Conservation (phyloP, 176 grass and related monocot species). For the Zizania latifolia region DNA sequence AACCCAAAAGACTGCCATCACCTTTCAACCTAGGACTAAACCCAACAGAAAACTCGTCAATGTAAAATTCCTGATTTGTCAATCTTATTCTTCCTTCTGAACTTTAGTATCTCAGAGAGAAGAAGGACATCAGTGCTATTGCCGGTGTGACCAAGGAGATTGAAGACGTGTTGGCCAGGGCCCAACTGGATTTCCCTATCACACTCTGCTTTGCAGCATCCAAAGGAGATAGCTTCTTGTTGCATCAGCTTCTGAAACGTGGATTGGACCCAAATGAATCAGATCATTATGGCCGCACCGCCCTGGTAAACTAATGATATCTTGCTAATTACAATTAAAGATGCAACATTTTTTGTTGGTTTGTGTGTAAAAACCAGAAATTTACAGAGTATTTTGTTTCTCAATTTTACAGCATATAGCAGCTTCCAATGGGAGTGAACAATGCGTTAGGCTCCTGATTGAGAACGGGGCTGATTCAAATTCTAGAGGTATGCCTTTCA, state of each 20-base stretch:
- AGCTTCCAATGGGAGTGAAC: conserved; percentile 58
- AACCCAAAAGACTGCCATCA: too few relatives aligned
- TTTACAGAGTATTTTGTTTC: too few relatives aligned
- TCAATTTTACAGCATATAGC: conserved; percentile 52
- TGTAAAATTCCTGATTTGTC: neutral
- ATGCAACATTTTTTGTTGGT: neutral
- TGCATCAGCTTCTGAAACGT: conserved; percentile 65
- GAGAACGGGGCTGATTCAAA: conserved; percentile 62
- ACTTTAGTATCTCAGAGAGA: conserved; percentile 63
- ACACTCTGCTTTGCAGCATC: conserved; percentile 58
- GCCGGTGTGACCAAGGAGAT: conserved; percentile 45
- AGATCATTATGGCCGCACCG: conserved; percentile 46
- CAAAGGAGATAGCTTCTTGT: conserved; percentile 46
- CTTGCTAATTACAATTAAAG: neutral
- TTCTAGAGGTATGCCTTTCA: conserved; percentile 38
- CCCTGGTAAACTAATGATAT: conserved; percentile 37
- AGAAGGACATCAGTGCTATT: conserved; percentile 29
- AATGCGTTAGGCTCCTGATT: conserved; percentile 49
- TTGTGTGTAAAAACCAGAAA: neutral
- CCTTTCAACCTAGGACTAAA: too few relatives aligned
- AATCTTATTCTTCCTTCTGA: neutral
- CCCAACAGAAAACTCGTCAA: too few relatives aligned
- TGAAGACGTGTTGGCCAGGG: conserved; percentile 58
- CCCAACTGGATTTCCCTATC: conserved; percentile 60
- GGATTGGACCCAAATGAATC: conserved; percentile 55